Conservation (phyloP, 176 grass and related monocot genomes). For the Raddia distichophylla region DNA sequence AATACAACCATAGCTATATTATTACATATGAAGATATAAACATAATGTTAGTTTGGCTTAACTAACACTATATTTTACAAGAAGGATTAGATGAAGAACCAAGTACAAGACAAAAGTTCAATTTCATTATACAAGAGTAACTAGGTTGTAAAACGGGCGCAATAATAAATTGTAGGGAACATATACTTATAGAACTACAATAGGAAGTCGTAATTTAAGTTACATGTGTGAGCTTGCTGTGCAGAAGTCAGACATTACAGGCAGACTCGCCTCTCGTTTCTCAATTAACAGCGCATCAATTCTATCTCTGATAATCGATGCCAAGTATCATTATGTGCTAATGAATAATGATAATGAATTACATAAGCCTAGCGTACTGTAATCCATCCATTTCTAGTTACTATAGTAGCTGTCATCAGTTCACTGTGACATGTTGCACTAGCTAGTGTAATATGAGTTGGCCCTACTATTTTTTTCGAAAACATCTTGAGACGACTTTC, state of each 20-base stretch:
- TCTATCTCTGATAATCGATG: not conserved
- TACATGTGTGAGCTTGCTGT: not conserved
- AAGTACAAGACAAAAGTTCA: not conserved
- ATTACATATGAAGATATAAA: no score
- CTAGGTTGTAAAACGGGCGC: not conserved
- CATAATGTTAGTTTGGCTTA: not conserved
- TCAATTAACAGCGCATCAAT: not conserved
- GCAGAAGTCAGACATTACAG: not conserved
- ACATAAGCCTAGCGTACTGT: not conserved
- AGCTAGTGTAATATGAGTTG: not conserved
- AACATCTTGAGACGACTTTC: no score
- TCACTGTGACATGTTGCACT: not conserved
- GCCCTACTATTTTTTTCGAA: no score
- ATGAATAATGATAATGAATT: no score
- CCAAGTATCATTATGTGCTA: not conserved
- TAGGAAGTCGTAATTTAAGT: not conserved
- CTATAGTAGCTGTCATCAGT: not conserved
- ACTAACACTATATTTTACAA: not conserved
- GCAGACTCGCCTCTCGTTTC: not conserved
- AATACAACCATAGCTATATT: no score
- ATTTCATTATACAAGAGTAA: not conserved
- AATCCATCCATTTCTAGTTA: not conserved
- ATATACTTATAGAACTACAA: not conserved
- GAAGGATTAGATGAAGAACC: not conserved
- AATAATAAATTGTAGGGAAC: not conserved